These are phyloP conservation scores for Picochlorum costavermella DNA, from an alignment of 139 green algal genomes.

Conservation along the genomic window DNA sequence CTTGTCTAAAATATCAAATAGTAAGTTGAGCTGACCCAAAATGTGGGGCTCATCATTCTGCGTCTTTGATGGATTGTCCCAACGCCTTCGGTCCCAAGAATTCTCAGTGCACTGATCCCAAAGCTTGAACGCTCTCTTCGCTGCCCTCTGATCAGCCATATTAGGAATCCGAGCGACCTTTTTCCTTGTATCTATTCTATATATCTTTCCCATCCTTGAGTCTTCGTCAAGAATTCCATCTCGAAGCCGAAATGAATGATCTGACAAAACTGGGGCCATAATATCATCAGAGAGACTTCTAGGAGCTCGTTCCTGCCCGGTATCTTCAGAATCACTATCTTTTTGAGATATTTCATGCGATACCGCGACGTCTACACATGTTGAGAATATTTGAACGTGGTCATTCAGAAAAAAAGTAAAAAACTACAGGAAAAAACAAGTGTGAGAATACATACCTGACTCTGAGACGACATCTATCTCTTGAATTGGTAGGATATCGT, in stretches of 20 bases:
- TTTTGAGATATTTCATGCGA: no score
- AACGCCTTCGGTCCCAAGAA: constrained; percentile 8
- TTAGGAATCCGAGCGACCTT: neutral
- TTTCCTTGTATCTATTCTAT: neutral
- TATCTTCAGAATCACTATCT: no score
- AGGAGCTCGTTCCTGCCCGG: no score
- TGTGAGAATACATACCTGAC: no score
- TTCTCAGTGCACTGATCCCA: constrained; percentile 7
- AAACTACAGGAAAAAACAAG: no score
- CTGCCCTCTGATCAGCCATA: no score
- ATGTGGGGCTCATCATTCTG: constrained; percentile 11
- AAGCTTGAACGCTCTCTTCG: neutral
- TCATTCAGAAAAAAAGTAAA: no score
- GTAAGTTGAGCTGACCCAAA: neutral
- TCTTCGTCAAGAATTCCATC: constrained; percentile 2
- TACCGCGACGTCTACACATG: no score
- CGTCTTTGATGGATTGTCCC: constrained; percentile 6
- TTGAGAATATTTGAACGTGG: no score
- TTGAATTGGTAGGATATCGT: no score
- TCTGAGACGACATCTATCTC: no score
- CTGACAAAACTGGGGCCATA: neutral
- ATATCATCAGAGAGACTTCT: neutral
- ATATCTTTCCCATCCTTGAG: neutral
- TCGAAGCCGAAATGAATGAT: neutral
- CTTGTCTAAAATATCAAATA: constrained; percentile 9